Conservation (phyloP, 139 green algal species). For the Coelastrella sp. region DNA sequence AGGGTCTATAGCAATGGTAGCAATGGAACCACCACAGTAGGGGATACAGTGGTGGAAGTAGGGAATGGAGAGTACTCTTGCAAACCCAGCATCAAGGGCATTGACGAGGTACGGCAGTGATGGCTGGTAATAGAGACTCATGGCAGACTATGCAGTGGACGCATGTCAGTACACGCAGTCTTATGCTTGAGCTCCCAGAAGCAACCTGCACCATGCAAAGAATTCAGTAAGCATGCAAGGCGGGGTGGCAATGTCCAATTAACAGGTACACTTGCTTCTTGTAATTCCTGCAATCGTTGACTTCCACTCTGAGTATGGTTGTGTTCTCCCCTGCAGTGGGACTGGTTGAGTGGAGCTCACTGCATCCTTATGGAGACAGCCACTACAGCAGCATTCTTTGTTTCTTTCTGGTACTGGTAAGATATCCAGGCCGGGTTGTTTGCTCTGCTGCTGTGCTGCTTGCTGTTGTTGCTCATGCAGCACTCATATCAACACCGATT, state of each 20-base stretch:
- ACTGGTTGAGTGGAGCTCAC: conserved; percentile 50
- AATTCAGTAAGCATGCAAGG: too few relatives aligned
- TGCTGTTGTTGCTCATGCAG: too few relatives aligned
- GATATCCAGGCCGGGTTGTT: not conserved
- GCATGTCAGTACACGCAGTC: too few relatives aligned
- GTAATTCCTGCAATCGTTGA: not conserved
- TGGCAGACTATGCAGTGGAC: too few relatives aligned
- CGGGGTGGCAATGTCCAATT: too few relatives aligned
- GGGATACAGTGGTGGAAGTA: conserved; percentile 14
- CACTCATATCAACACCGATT: too few relatives aligned
- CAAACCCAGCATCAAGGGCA: not conserved
- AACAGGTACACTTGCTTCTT: too few relatives aligned
- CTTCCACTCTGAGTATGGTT: too few relatives aligned
- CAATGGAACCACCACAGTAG: not conserved
- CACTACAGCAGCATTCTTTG: conserved; percentile 47
- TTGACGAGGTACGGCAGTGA: not conserved
- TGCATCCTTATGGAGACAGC: conserved; percentile 52
- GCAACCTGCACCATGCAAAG: too few relatives aligned
- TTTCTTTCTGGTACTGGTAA: conserved; percentile 58
- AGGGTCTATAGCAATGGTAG: not conserved
- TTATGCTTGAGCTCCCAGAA: too few relatives aligned
- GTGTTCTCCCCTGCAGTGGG: conserved; percentile 49
- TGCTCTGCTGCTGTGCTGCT: not conserved
- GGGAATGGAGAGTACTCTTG: not conserved
- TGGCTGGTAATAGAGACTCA: not conserved